Percentiles rank a stretch among this genome's conserved stretches.
phyloP scores from a whole-genome alignment of 345 rosid species.

The Conringia planisiliqua region DNA sequence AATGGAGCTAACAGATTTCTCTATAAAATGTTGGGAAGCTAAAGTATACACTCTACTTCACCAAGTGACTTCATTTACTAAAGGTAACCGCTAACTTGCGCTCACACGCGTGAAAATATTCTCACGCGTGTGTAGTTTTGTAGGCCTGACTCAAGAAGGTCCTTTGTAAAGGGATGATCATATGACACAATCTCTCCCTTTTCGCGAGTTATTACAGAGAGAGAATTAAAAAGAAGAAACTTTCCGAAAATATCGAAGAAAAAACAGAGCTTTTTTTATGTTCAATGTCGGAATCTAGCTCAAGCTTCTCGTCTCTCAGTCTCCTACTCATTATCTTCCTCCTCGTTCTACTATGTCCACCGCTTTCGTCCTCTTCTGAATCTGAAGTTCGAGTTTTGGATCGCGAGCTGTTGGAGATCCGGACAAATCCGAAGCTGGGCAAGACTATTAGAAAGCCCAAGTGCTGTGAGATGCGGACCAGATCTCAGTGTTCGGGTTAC shows the following conservation, averaged over 20 bases:
- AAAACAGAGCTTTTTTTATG: neutral
- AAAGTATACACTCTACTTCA: neutral
- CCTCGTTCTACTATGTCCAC: conserved; percentile 25
- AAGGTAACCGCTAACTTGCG: neutral
- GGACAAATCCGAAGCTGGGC: neutral
- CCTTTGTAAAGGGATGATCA: neutral
- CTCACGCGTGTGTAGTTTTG: conserved; percentile 5
- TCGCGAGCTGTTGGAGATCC: conserved; percentile 45
- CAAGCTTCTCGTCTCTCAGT: conserved; percentile 17
- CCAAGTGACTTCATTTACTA: neutral
- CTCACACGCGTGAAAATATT: conserved; percentile 20
- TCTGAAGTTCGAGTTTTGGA: conserved; percentile 16
- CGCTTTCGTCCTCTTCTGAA: conserved; percentile 8
- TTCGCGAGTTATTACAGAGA: conserved; percentile 14
- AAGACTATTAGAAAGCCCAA: conserved; percentile 41
- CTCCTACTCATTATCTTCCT: conserved; percentile 7
- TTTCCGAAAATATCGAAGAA: conserved; percentile 10
- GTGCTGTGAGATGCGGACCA: conserved; percentile 52
- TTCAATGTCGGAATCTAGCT: conserved; percentile 29
- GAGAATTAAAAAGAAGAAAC: neutral
- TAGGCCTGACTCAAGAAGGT: neutral
- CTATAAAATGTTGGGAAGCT: too few relatives aligned
- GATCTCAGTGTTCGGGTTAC: conserved; percentile 55
- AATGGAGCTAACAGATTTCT: neutral
- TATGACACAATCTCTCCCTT: neutral